Base-by-base conservation (phyloP, 1,139 yeast species). In the Kodamaea sp. region DNA sequence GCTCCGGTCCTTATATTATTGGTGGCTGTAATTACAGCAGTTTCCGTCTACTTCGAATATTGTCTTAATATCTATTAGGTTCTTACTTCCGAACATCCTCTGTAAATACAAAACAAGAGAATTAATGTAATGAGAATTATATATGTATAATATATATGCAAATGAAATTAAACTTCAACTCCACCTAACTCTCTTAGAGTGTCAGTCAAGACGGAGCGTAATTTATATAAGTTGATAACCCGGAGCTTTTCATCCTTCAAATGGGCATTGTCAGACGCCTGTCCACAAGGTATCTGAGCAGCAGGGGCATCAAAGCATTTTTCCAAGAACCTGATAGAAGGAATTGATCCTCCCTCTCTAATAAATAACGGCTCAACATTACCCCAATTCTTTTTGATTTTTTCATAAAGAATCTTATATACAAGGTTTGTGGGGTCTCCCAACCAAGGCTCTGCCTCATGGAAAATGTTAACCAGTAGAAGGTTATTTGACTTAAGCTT, bases 321-420 rank as follows among this genome's bases (percentile, higher is more conserved):
- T 51, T 92, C 98, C 46, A 92, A 65, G 44, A 84, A 84, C 41
- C 97, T 63, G 6, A 94, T 81, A 10, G 92, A 83, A 2, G 98
- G 97, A 54, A 92, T 89, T 1, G 96, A 86, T 0, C 98, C 98
- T 40, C 98, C 98, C 63, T 92, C 98, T 44, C 97, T 76, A 29
- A 92, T 87, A 42, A 81, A 83, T 28, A 92, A 64, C 0, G 97
- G 97, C 35, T 79, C 81, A 3, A 63, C 55, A 20, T 72, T 70
- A 7, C 73, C 78, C 92, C 94, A 83, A 38, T 81, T 81, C 5
- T 63, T 56, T 27, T 63, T 59, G 22, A 90, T 66, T 31, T 85
- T 86, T 19, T 75, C 63, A 34, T 70, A 70, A 25, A 90, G 64
- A 7, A 83, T 69, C 46, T 76, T 70, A 57, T 86, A 92, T 1